Conservation (phyloP, 2,329 filamentous ascomycete species). For the Chaetomiaceae sp. region DNA sequence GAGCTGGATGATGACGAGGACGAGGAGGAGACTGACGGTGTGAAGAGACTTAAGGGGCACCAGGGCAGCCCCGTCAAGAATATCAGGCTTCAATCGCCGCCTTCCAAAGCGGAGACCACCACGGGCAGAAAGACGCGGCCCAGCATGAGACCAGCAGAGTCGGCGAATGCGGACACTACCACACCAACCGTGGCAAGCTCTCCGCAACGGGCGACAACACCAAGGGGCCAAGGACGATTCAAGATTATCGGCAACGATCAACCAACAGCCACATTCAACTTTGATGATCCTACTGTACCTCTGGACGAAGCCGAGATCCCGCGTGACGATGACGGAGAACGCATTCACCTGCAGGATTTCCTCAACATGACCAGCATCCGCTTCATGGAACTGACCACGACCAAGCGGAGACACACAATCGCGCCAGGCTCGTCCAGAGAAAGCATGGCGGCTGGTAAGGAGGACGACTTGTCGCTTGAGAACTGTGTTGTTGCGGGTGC, state of each 20-base stretch:
- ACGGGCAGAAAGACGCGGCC: slow-evolving; percentile 55
- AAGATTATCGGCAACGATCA: slow-evolving; percentile 48
- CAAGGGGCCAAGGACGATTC: slow-evolving; percentile 52
- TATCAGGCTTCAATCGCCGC: slow-evolving; percentile 63
- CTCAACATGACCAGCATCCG: slow-evolving; percentile 92
- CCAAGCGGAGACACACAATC: slow-evolving; percentile 82
- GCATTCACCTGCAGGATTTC: slow-evolving; percentile 85
- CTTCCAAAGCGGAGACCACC: slow-evolving; percentile 60
- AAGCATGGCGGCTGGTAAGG: slow-evolving; percentile 36
- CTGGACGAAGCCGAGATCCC: slow-evolving; percentile 40
- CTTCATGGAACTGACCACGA: slow-evolving; percentile 98
- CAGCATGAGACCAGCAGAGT: slow-evolving; percentile 42
- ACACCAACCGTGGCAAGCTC: slow-evolving; percentile 44
- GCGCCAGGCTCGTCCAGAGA: slow-evolving; percentile 50
- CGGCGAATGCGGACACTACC: slow-evolving; percentile 30
- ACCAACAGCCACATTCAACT: slow-evolving; percentile 39
- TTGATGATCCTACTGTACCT: slow-evolving; percentile 39
- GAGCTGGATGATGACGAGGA: slow-evolving; percentile 69
- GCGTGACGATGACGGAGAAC: slow-evolving; percentile 50
- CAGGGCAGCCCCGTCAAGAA: slow-evolving; percentile 75
- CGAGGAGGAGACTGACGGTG: slow-evolving; percentile 52
- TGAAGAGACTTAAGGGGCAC: slow-evolving; percentile 67
- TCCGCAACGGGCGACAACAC: slow-evolving; percentile 50
- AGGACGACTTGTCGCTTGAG: slow-evolving; percentile 60
- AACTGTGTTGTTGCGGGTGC: slow-evolving; percentile 82